Percentiles rank a stretch among this genome's conserved stretches.
phyloP scores from a whole-genome alignment of 2,329 filamentous ascomycete species.

The Colletotrichum magnum region DNA sequence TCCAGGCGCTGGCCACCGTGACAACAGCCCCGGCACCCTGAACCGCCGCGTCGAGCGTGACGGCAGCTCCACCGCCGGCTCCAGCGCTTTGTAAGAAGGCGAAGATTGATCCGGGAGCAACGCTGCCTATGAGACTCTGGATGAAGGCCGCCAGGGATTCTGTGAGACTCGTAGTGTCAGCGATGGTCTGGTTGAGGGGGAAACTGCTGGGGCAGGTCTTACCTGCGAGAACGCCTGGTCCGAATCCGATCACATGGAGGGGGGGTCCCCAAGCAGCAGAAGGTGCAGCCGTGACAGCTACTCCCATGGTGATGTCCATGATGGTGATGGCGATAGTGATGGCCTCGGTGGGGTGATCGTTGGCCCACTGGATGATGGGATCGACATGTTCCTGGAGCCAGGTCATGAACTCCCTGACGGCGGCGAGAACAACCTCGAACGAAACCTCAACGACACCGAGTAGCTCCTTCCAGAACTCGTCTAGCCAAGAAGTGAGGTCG shows the following conservation, averaged over 20 bases:
- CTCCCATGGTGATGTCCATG: neutral
- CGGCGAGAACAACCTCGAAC: neutral
- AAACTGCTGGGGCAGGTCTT: neutral
- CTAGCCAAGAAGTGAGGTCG: too few species aligned
- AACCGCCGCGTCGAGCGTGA: neutral
- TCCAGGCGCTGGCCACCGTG: neutral
- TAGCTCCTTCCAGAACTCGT: neutral
- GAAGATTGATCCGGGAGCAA: neutral
- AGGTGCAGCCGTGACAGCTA: neutral
- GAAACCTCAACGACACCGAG: too few species aligned
- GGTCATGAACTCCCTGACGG: neutral
- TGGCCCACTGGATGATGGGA: neutral
- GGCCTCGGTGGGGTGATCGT: neutral
- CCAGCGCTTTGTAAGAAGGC: neutral
- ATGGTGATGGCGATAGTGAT: neutral
- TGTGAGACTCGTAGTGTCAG: neutral
- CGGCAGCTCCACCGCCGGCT: neutral
- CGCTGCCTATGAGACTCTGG: neutral
- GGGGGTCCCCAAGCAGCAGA: neutral
- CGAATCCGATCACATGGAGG: neutral
- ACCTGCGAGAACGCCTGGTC: neutral
- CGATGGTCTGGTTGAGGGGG: neutral
- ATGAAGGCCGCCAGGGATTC: neutral
- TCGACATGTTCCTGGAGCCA: neutral
- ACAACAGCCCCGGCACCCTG: neutral